phyloP scores from a whole-genome alignment of 495 filamentous ascomycete genomes.

The Xylaria longipes region DNA sequence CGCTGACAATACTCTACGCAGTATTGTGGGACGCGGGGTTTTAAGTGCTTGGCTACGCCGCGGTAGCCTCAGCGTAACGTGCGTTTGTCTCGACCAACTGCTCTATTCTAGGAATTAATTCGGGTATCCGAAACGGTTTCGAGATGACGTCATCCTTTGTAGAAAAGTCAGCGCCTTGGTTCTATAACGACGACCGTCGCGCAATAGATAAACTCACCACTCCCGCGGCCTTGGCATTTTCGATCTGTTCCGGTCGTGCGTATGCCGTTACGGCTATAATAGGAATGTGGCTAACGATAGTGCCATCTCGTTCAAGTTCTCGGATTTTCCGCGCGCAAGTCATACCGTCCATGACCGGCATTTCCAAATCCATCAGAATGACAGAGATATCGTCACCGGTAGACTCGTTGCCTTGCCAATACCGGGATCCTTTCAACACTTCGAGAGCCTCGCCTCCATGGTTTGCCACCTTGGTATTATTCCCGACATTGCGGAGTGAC shows the following conservation, averaged over 20 bases:
- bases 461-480: conserved; percentile 72
- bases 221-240: conserved; percentile 57
- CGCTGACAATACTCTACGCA: background rate
- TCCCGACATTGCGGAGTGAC: conserved; percentile 73
- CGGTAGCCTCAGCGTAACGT: conserved; percentile 26
- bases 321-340: conserved; percentile 75
- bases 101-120: conserved; percentile 73
- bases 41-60: conserved; percentile 23
- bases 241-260: conserved; percentile 71
- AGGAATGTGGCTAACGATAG: conserved; percentile 65
- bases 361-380: conserved; percentile 84
- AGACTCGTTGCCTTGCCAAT: conserved; percentile 51
- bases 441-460: conserved; percentile 80
- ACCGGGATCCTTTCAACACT: conserved; percentile 52
- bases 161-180: conserved; percentile 20
- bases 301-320: conserved; percentile 61
- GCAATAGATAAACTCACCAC: conserved; percentile 48
- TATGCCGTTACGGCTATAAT: conserved; percentile 86
- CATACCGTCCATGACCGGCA: conserved; percentile 88
- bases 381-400: conserved; percentile 60
- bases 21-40: background rate
- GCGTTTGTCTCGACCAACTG: conserved; percentile 46
- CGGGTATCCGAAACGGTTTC: conserved; percentile 78
- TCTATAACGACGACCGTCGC: conserved; percentile 12
- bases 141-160: conserved; percentile 76